phyloP scores from a whole-genome alignment of 495 filamentous ascomycete species.

The Penicillium pancosmium region DNA sequence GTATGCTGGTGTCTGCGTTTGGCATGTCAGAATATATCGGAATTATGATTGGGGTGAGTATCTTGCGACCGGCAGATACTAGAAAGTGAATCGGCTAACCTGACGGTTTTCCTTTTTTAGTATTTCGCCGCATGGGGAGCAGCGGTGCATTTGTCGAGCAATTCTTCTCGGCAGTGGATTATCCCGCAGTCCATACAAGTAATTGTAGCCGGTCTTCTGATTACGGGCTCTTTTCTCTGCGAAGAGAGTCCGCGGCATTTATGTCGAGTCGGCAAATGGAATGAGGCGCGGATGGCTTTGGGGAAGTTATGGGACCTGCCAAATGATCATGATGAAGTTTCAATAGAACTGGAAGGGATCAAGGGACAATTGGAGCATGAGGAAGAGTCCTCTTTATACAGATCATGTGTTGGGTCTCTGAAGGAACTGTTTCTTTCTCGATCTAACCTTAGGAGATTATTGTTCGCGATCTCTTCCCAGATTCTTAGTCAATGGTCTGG shows the following conservation, averaged over 20 bases:
- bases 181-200: conserved; percentile 62
- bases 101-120: neutral
- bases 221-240: conserved; percentile 52
- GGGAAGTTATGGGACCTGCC: conserved; percentile 52
- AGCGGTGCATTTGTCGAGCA: conserved; percentile 53
- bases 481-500: conserved; percentile 65
- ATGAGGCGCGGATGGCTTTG: conserved; percentile 45
- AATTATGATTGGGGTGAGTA: conserved; percentile 51
- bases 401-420: conserved; percentile 45
- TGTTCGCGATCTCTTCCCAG: conserved; percentile 53
- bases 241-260: conserved; percentile 63
- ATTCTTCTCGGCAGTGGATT: conserved; percentile 49
- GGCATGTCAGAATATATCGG: conserved; percentile 64
- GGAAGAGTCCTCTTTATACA: conserved; percentile 45
- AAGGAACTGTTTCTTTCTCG: conserved; percentile 54
- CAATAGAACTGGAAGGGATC: conserved; percentile 53
- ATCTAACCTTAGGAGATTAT: conserved; percentile 56
- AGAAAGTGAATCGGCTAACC: neutral
- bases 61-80: neutral
- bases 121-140: conserved; percentile 51
- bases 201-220: conserved; percentile 59
- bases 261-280: conserved; percentile 45
- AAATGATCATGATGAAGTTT: conserved; percentile 50
- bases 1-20: conserved; percentile 60
- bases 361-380: conserved; percentile 51